phyloP scores from a whole-genome alignment of 495 filamentous ascomycete species.

The Trichoderma orchidacearum region DNA sequence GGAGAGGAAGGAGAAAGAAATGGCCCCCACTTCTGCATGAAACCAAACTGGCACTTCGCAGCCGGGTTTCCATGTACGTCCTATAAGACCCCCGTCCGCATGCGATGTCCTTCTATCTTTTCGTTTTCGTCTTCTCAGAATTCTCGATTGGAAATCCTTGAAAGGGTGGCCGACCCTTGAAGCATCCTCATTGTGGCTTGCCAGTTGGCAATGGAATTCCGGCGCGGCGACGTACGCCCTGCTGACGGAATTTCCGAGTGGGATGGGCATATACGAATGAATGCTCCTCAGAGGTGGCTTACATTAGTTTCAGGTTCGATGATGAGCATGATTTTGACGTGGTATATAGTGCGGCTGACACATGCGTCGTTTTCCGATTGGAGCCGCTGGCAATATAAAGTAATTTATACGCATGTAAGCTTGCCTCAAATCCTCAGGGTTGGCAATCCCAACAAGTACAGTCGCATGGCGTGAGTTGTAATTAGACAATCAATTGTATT shows the following conservation, averaged over 20 bases:
- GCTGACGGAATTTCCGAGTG: neutral
- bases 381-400: neutral
- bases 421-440: neutral
- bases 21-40: neutral
- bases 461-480: neutral
- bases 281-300: neutral
- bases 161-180: neutral
- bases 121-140: too few species aligned
- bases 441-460: neutral
- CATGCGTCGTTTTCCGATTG: neutral
- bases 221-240: neutral
- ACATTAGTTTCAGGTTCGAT: neutral
- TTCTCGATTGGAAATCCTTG: too few species aligned
- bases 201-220: neutral
- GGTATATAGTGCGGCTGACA: neutral
- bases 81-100: neutral
- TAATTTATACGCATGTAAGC: neutral
- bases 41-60: neutral
- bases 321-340: neutral
- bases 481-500: too few species aligned
- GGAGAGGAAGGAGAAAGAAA: neutral
- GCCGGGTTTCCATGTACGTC: neutral
- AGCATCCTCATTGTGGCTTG: neutral
- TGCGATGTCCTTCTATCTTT: neutral
- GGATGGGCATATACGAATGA: neutral